Base-by-base conservation (phyloP, 2,329 filamentous ascomycete genomes). In the Coniochaeta sp. region DNA sequence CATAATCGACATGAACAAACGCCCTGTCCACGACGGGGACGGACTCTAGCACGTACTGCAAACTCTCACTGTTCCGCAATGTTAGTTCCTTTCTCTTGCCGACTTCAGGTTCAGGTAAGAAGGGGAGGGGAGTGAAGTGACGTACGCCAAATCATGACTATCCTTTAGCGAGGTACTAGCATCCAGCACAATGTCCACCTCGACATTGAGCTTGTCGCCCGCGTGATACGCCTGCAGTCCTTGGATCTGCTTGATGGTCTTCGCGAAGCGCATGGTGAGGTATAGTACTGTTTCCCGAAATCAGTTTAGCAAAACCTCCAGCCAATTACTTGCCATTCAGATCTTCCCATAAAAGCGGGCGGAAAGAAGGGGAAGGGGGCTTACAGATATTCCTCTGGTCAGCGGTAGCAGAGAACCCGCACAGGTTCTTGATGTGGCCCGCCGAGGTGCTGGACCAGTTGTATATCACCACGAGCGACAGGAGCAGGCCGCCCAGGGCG, bases 231-330 rank as follows among this genome's bases (percentile, higher is more conserved):
- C 89, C 58, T 91, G 85, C 52, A 94, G 71, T 28, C 89, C 89
- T 65, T 94, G 89, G 55, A 95, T 94, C 64, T 89, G 85, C 62
- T 82, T 83, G 63, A 96, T 95, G 12, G 87, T 87, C 58, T 87
- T 89, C 45, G 91, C 91, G 64, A 96, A 96, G 18, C 91, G 86
- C 87, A 96, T 95, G 1, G 91, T 94, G 59, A 95, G 79, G 69
- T 96, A 96, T 1, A 96, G 76, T 20, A 96, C 69, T 73, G 51
- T n/a, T n/a, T n/a, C n/a, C n/a, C n/a, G n/a, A n/a, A n/a, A n/a
- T n/a, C 35, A 46, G 50, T 51, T 38, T 13, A 47, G 51, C 48
- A 51, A n/a, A 56, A 51, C 31, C 18, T 16, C 7, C n/a, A 30
- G 13, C 24, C n/a, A n/a, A n/a, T n/a, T n/a, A n/a, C n/a, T n/a